Conservation (phyloP, 2,329 filamentous ascomycete genomes). For the Cladophialophora carrionii region DNA sequence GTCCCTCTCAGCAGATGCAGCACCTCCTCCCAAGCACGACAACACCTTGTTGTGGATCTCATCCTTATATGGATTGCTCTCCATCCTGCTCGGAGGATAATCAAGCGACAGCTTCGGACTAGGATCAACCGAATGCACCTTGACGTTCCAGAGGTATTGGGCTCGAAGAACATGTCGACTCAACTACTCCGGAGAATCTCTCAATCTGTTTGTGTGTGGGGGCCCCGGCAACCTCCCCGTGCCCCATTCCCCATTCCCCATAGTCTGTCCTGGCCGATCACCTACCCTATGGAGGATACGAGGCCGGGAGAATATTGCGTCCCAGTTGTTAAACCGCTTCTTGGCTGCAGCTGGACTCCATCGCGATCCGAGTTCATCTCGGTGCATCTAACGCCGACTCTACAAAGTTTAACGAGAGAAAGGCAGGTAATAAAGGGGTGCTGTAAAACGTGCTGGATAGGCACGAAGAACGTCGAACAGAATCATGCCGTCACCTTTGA, state of each 20-base stretch:
- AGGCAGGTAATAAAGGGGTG: background rate
- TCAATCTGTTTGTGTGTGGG: background rate
- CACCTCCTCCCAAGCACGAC: background rate
- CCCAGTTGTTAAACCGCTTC: background rate
- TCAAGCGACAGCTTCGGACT: background rate
- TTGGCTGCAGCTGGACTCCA: background rate
- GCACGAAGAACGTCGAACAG: background rate
- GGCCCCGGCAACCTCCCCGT: too few species aligned
- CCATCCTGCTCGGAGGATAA: background rate
- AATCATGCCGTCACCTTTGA: conserved; percentile 32
- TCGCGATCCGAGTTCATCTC: background rate
- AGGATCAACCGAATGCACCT: background rate
- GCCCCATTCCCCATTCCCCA: background rate
- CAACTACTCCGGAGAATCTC: background rate
- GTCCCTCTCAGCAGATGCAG: background rate
- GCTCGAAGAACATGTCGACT: background rate
- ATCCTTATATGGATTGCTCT: background rate
- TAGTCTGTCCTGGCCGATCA: background rate
- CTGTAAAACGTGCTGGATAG: background rate
- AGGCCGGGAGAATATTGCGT: background rate
- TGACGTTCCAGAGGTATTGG: background rate
- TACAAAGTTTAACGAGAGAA: background rate
- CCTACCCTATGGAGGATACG: background rate
- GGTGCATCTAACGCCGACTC: background rate
- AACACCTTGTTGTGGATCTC: background rate